Conservation (phyloP, 2,329 filamentous ascomycete species). For the Penicillium occitanis region DNA sequence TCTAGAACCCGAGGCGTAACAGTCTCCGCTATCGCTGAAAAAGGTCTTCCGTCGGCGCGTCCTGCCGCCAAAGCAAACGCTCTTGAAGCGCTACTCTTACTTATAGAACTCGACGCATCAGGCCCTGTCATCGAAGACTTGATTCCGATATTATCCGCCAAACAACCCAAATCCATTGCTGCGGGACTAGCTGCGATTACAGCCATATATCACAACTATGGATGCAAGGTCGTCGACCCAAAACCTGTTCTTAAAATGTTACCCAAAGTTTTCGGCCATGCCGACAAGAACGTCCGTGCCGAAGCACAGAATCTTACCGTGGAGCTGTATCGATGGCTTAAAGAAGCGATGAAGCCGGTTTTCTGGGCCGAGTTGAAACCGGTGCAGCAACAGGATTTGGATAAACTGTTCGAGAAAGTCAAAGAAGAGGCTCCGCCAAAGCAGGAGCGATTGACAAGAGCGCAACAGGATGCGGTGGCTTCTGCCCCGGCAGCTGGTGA, state of each 20-base stretch:
- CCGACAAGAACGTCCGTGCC: constrained; percentile 95
- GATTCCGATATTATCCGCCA: constrained; percentile 77
- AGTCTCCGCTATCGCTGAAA: constrained; percentile 80
- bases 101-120: constrained; percentile 84
- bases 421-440: constrained; percentile 85
- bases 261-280: constrained; percentile 89
- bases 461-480: constrained; percentile 81
- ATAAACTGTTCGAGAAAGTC: constrained; percentile 89
- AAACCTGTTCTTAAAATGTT: constrained; percentile 86
- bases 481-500: constrained; percentile 62
- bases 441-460: constrained; percentile 82
- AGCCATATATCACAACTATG: constrained; percentile 87
- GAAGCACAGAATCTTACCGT: constrained; percentile 89
- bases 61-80: constrained; percentile 85
- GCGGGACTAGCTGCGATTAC: constrained; percentile 74
- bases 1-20: constrained; percentile 70
- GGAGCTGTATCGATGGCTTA: constrained; percentile 94
- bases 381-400: constrained; percentile 90
- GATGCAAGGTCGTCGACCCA: constrained; percentile 89
- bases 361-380: constrained; percentile 96
- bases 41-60: constrained; percentile 82
- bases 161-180: constrained; percentile 84
- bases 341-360: constrained; percentile 96
- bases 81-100: constrained; percentile 80
- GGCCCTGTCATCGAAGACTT: constrained; percentile 88